Conservation (phyloP, 805 yeast species). For the Brettanomyces naardenensis region DNA sequence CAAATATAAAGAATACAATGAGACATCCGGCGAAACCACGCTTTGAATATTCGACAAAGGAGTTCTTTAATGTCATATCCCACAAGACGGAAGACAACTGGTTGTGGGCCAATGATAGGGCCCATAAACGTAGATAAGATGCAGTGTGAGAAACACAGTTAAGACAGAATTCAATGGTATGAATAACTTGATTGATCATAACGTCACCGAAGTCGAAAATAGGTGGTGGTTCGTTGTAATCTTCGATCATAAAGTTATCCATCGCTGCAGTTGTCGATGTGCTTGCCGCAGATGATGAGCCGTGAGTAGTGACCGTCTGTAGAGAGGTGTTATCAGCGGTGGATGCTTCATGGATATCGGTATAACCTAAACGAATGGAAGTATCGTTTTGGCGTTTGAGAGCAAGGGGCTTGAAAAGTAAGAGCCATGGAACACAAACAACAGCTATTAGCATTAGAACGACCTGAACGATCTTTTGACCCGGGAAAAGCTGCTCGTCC, state of each 20-base stretch:
- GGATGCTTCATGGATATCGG: constrained; percentile 29
- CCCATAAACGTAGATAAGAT: constrained; percentile 72
- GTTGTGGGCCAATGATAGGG: constrained; percentile 72
- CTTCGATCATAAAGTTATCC: neutral
- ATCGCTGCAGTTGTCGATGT: constrained; percentile 19
- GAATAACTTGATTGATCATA: constrained; percentile 73
- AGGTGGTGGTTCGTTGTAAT: constrained; percentile 17
- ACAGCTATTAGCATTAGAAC: constrained; percentile 50
- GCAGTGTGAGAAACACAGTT: constrained; percentile 79
- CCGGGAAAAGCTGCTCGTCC: constrained; percentile 57
- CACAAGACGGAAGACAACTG: constrained; percentile 68
- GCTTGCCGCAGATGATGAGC: constrained; percentile 15
- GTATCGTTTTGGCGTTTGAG: constrained; percentile 36
- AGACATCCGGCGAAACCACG: constrained; percentile 48
- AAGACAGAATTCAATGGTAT: constrained; percentile 72
- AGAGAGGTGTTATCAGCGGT: constrained; percentile 7
- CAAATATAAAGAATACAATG: constrained; percentile 54
- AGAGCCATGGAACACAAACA: constrained; percentile 68
- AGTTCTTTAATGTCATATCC: constrained; percentile 64
- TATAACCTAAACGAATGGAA: constrained; percentile 43
- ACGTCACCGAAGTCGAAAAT: constrained; percentile 54
- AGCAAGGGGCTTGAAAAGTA: constrained; percentile 54
- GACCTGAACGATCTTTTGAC: constrained; percentile 56
- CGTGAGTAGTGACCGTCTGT: constrained; percentile 15
- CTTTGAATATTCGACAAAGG: constrained; percentile 38